phyloP scores from a whole-genome alignment of 169 alveolate species.

The Eimeria falciformis region DNA sequence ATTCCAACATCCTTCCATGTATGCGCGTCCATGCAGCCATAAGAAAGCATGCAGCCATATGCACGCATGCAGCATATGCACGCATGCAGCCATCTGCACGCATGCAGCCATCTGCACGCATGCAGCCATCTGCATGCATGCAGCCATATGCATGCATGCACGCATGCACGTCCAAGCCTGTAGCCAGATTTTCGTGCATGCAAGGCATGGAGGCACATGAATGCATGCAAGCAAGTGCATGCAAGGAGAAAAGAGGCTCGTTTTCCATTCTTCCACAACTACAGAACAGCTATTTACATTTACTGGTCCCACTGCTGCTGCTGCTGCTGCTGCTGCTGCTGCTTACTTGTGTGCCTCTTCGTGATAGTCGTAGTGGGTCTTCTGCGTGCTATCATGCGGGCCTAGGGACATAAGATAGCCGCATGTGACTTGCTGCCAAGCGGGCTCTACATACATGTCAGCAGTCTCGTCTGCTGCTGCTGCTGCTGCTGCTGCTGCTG shows the following conservation, averaged over 20 bases:
- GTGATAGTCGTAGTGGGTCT: conserved; percentile 74
- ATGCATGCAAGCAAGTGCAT: too few species aligned
- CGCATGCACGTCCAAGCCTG: too few species aligned
- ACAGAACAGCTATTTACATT: too few species aligned
- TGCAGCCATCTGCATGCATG: not conserved
- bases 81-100: not conserved
- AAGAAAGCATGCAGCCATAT: not conserved
- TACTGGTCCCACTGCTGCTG: not conserved
- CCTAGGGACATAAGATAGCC: conserved; percentile 75
- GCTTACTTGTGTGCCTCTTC: conserved; percentile 72
- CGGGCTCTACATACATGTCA: conserved; percentile 43
- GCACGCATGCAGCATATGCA: not conserved
- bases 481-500: conserved; percentile 53
- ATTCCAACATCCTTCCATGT: not conserved
- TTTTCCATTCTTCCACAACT: too few species aligned
- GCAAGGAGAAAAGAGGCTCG: too few species aligned
- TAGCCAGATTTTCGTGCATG: too few species aligned
- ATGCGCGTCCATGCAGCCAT: not conserved
- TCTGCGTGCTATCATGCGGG: conserved; percentile 68
- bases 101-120: not conserved
- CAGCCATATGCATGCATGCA: too few species aligned
- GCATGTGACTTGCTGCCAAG: conserved; percentile 70
- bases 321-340: not conserved
- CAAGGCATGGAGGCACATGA: too few species aligned
- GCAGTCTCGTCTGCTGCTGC: conserved; percentile 34